Evolutionary conservation across 371 early-diverging fungal genomes (phyloP), one percentile per base, ranked within the genome.

Genomic region (Mucor velutinosus): DNA sequence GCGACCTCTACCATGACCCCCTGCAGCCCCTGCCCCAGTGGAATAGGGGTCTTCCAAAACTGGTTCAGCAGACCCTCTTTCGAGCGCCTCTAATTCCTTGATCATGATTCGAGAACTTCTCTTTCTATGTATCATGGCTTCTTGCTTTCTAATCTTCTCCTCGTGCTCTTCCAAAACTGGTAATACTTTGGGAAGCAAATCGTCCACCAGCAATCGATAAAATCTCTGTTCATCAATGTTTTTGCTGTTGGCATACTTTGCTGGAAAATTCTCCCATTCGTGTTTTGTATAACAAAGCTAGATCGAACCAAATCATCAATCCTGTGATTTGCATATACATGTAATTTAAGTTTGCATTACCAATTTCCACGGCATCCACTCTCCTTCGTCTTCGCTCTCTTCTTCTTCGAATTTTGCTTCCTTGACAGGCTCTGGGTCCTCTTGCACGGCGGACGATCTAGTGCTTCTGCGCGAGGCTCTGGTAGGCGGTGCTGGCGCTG

Each of bases 91-190:
- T 59, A 88, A 64, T 37, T 86, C 88, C 35, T 75, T 77, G 56
- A 86, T 78, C 66, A 89, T 85, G 21, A 90, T 81, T 33, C 91
- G 85, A 15, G 90, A 86, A 25, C 90, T 89, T 45, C 93, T 67
- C 63, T 90, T 92, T 39, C 90, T 82, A 47, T 87, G 77, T n/a
- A 73, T 62, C 8, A 89, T 66, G 1, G 89, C 89, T 45, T 87
- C 89, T 29, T 83, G 72, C 43, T 83, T 81, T 55, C 75, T 76
- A 32, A 74, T 58, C 51, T 80, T 79, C 53, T 80, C 81, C 39
- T 88, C 88, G 45, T 80, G 83, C 60, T 85, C 85, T 73, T 82
- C 72, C 1, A 90, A 60, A 7, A 83, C 87, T 1, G 86, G 79
- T 2, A 90, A 55, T 0, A 90, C 82, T 60, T 87, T 86, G 10